These are phyloP conservation scores for Globisporangium alternatum DNA, from an alignment of 352 stramenopile genomes.

Conservation along the genomic window DNA sequence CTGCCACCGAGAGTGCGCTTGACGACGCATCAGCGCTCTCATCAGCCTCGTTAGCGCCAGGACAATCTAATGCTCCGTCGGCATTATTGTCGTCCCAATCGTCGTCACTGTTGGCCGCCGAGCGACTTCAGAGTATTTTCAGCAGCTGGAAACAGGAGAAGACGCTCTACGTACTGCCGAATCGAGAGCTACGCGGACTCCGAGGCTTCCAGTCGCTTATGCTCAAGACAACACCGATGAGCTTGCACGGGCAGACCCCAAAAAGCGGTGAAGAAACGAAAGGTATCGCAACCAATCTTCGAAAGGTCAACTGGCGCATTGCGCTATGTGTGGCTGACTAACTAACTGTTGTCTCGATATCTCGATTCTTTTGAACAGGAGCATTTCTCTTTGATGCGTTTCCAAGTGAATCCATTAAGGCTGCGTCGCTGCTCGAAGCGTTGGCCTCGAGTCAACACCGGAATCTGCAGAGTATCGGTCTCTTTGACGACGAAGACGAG, in stretches of 20 bases:
- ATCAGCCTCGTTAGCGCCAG: neutral
- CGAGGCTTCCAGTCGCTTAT: constrained; percentile 50
- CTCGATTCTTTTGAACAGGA: neutral
- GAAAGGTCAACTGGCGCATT: neutral
- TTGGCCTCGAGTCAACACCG: constrained; percentile 19
- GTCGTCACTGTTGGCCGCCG: neutral
- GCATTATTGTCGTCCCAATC: neutral
- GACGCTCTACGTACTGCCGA: constrained; percentile 45
- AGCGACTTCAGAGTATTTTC: constrained; percentile 32
- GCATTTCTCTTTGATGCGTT: constrained; percentile 36
- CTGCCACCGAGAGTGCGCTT: constrained; percentile 6
- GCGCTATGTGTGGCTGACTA: neutral
- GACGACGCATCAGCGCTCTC: constrained; percentile 15
- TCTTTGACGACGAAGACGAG: constrained; percentile 16
- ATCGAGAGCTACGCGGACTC: constrained; percentile 28
- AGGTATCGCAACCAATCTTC: constrained; percentile 2
- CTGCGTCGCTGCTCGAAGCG: constrained; percentile 40
- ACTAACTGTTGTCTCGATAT: neutral
- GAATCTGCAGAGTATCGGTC: neutral
- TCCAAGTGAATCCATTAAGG: constrained; percentile 23
- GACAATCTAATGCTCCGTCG: constrained; percentile 7
- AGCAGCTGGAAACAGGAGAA: constrained; percentile 47
- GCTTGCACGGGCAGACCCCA: constrained; percentile 33
- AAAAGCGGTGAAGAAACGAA: neutral
- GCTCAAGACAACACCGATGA: constrained; percentile 34